A percentile compares a stretch with the other conserved stretches of the same genome.
Evolutionary conservation across 306 rosid genomes (phyloP).

Genomic region (Trifolium pratense): DNA sequence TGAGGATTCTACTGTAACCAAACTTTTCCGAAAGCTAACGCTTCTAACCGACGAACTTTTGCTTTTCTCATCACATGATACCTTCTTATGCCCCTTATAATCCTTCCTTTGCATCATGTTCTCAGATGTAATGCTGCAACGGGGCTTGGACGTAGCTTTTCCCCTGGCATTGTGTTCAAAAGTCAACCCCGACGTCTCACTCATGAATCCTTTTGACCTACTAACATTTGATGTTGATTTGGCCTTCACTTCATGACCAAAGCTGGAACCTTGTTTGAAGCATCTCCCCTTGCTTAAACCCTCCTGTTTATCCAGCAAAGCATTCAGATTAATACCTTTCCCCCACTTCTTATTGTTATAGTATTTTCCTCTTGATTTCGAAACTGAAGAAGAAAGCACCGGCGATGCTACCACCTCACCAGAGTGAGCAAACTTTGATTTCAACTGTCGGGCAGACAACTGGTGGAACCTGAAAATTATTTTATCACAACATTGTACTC

Average conservation of each 20-base stretch:
- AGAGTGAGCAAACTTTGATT: constrained; percentile 58
- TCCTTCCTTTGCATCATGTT: constrained; percentile 46
- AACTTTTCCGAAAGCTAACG: constrained; percentile 54
- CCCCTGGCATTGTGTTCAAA: constrained; percentile 41
- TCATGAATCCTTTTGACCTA: constrained; percentile 41
- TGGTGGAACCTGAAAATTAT: constrained; percentile 73
- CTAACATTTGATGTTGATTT: constrained; percentile 42
- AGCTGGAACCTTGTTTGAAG: constrained; percentile 41
- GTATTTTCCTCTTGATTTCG: constrained; percentile 78
- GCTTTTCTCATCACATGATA: constrained; percentile 45
- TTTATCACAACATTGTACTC: neutral
- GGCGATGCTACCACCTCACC: constrained; percentile 58
- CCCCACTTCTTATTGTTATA: constrained; percentile 63
- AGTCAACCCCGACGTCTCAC: constrained; percentile 45
- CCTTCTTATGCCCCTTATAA: constrained; percentile 43
- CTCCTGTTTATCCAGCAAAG: constrained; percentile 49
- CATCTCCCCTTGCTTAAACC: constrained; percentile 42
- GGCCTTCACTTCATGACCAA: constrained; percentile 49
- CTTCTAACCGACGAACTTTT: constrained; percentile 48
- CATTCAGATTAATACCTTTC: constrained; percentile 42
- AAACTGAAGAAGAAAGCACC: constrained; percentile 65
- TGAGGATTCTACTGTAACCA: constrained; percentile 46
- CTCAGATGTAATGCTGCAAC: constrained; percentile 53
- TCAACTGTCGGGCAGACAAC: constrained; percentile 64
- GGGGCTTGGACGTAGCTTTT: constrained; percentile 41